Evolutionary conservation across 768 basidiomycete genomes (phyloP), one percentile per base, ranked within the genome.

Genomic region (Fibroporia radiculosa): DNA sequence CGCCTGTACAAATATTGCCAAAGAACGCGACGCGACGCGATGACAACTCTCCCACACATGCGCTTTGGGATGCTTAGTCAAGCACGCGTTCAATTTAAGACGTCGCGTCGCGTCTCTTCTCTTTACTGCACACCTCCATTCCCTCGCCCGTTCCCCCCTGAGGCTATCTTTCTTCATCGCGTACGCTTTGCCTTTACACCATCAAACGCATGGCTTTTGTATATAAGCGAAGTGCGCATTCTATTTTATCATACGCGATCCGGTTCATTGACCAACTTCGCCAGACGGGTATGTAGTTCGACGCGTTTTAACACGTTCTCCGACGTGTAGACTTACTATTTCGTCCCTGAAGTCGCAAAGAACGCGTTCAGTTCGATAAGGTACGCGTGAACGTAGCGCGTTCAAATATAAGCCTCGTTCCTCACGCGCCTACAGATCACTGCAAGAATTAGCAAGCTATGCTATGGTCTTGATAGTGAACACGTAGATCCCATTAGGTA

Each of bases 401-500:
- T 38, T 37, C 37, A 44, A 54, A 20, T 34, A n/a, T 28, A 27
- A 39, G n/a, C n/a, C n/a, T 49, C 26, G 44, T 39, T 24, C 25
- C 32, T 33, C 41, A 40, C 24, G 8, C 36, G 41, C 12, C 4
- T 23, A 16, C 45, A 92, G 89, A 92, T 92, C 63, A 93, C 90
- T 1, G 79, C 87, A 8, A 73, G 90, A 54, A 80, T 93, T 52
- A 78, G 80, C 59, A 92, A 92, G 67, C 78, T 99, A 14, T 96
- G 92, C 58, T 98, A 98, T 63, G 96, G 96, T 48, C 80, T 99
- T 18, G 93, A 99, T 63, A 70, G 75, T 45, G 84, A 93, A 57
- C 85, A 91, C 51, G 82, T 99, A 19, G 89, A 96, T 55, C 87
- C 96, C 3, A 86, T 96, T 28, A 93, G 96, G 89, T 88, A 58